These are phyloP conservation scores for Euphorbia pulcherrima DNA, from an alignment of 345 rosid genomes.

Conservation along the genomic window DNA sequence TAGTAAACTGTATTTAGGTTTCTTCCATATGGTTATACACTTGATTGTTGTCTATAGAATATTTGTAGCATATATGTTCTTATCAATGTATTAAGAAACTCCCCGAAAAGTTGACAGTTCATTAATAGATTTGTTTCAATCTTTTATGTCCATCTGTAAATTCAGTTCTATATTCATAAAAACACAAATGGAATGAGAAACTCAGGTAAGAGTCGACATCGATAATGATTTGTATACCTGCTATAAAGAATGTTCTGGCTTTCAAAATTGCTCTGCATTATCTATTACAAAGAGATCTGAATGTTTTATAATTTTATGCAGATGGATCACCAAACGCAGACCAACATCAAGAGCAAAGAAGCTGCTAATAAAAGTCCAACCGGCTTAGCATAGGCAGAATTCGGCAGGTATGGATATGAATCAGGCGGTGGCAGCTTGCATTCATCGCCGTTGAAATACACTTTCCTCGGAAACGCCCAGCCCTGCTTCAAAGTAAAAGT, in stretches of 20 bases:
- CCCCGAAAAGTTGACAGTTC: conserved; percentile 20
- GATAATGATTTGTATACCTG: conserved; percentile 15
- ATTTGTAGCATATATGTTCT: conserved; percentile 15
- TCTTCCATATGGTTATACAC: conserved; percentile 16
- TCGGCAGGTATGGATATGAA: conserved; percentile 76
- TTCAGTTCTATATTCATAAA: neutral
- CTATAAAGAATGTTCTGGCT: conserved; percentile 5
- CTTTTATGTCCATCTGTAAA: neutral
- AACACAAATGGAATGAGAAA: neutral
- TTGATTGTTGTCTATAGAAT: conserved; percentile 23
- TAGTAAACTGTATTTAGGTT: conserved; percentile 6
- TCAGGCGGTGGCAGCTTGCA: conserved; percentile 92
- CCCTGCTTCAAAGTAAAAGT: conserved; percentile 81
- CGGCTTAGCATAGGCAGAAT: conserved; percentile 37
- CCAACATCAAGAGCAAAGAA: conserved; percentile 26
- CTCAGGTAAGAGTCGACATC: conserved; percentile 7
- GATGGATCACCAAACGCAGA: conserved; percentile 18
- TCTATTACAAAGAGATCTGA: conserved; percentile 8
- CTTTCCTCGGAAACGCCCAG: conserved; percentile 90
- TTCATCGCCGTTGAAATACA: conserved; percentile 88
- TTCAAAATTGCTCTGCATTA: conserved; percentile 14
- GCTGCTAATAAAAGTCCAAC: conserved; percentile 21
- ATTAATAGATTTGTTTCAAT: conserved; percentile 15
- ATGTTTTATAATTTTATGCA: conserved; percentile 3
- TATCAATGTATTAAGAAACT: conserved; percentile 29